Evolutionary conservation across 176 grass and related monocot species (phyloP).

Genomic region (Aegilops longissima): DNA sequence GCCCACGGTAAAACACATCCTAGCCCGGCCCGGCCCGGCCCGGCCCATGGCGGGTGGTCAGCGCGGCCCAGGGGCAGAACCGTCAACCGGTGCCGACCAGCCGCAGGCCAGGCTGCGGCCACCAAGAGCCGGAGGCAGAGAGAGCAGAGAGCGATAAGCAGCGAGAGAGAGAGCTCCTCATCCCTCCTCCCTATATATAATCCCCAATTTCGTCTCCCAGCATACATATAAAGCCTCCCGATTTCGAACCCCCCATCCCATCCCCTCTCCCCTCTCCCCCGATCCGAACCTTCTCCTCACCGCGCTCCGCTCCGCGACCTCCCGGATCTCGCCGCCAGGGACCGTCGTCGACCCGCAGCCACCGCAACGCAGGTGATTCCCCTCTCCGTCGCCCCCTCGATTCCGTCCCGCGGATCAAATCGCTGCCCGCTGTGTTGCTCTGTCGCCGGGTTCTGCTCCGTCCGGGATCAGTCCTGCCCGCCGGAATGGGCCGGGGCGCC

Average conservation of each 20-base stretch:
- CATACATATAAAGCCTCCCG: conserved; percentile 17
- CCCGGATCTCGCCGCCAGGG: background rate
- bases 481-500: background rate
- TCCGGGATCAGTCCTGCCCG: background rate
- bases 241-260: background rate
- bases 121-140: background rate
- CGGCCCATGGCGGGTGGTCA: background rate
- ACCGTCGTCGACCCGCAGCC: background rate
- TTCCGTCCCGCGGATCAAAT: background rate
- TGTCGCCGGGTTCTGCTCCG: background rate
- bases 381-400: background rate
- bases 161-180: too few species aligned
- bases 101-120: background rate
- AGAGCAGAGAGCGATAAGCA: background rate
- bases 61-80: background rate
- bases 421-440: background rate
- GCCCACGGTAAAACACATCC: too few species aligned
- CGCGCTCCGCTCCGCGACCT: background rate
- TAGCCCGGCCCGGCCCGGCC: too few species aligned
- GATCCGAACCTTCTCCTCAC: background rate
- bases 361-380: background rate
- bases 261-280: background rate
- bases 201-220: background rate
- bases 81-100: background rate
- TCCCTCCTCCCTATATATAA: background rate